These are phyloP conservation scores for Penicillium sp. DNA, from an alignment of 2,329 filamentous ascomycete genomes.

Conservation along the genomic window DNA sequence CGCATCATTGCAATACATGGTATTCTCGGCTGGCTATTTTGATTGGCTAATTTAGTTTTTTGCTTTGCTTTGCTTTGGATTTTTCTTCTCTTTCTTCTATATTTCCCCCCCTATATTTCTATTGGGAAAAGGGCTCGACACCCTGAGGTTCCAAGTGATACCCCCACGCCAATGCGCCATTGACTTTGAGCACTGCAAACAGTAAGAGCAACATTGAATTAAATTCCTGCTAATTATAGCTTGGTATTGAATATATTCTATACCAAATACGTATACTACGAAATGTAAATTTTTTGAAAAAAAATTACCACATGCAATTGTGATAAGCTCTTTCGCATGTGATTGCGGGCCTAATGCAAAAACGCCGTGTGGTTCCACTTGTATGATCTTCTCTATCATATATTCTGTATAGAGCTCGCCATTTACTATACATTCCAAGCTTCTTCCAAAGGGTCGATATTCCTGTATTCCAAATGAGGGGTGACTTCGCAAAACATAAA, in stretches of 20 bases:
- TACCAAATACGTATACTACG: background rate
- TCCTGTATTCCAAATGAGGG: background rate
- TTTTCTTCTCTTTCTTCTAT: background rate
- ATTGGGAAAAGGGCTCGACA: background rate
- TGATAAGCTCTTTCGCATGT: constrained; percentile 31
- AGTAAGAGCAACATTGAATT: background rate
- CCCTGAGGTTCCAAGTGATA: background rate
- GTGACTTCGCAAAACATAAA: background rate
- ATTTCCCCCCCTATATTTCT: background rate
- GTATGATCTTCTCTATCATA: background rate
- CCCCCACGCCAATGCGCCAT: constrained; percentile 1
- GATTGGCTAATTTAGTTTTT: background rate
- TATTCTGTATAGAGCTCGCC: background rate
- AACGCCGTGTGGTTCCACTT: constrained; percentile 4
- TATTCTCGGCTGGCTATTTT: constrained; percentile 4
- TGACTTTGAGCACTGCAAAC: background rate
- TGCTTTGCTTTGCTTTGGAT: constrained; percentile 7
- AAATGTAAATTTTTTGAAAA: background rate
- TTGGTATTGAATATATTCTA: background rate
- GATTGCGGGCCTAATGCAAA: constrained; percentile 32
- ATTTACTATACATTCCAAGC: background rate
- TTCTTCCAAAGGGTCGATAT: background rate
- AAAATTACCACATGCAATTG: background rate
- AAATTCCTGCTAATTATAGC: background rate
- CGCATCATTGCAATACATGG: constrained; percentile 14